Percentiles rank a stretch among this genome's conserved stretches.
These are phyloP conservation scores for Alliaria petiolata DNA, from an alignment of 345 rosid species.

Conservation along the genomic window DNA sequence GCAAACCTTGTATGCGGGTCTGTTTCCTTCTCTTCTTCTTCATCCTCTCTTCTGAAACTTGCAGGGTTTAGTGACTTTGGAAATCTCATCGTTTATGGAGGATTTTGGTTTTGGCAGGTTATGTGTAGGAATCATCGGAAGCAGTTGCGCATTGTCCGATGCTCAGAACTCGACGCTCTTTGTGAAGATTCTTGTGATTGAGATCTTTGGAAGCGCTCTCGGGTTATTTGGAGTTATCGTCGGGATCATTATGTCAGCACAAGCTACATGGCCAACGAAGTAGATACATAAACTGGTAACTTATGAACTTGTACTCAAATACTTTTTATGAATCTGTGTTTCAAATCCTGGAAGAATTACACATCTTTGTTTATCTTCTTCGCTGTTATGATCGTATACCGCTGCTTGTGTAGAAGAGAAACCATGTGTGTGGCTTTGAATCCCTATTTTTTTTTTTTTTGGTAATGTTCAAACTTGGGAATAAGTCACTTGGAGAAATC, in stretches of 20 bases:
- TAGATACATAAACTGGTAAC: not conserved
- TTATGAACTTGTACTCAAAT: not conserved
- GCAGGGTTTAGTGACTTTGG: not conserved
- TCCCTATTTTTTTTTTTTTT: not conserved
- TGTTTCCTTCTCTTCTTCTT: constrained; percentile 32
- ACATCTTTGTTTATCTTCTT: not conserved
- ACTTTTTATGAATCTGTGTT: not conserved
- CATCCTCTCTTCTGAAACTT: not conserved
- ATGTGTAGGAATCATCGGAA: constrained; percentile 92
- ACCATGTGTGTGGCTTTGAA: not conserved
- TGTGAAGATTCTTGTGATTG: constrained; percentile 94
- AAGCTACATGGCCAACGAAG: constrained; percentile 90
- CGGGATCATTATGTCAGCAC: constrained; percentile 94
- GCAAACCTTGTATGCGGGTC: constrained; percentile 98
- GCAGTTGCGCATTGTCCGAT: constrained; percentile 92
- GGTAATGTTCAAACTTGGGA: not conserved
- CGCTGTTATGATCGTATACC: not conserved
- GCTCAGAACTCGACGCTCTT: constrained; percentile 92
- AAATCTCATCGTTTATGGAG: not conserved
- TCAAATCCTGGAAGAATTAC: not conserved
- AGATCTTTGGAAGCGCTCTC: constrained; percentile 93
- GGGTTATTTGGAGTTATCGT: constrained; percentile 94
- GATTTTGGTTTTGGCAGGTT: constrained; percentile 40
- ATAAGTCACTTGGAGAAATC: not conserved
- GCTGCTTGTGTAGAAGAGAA: constrained; percentile 5